Evolutionary conservation across 2,329 filamentous ascomycete genomes (phyloP).

Genomic region (Thelonectria discophora): DNA sequence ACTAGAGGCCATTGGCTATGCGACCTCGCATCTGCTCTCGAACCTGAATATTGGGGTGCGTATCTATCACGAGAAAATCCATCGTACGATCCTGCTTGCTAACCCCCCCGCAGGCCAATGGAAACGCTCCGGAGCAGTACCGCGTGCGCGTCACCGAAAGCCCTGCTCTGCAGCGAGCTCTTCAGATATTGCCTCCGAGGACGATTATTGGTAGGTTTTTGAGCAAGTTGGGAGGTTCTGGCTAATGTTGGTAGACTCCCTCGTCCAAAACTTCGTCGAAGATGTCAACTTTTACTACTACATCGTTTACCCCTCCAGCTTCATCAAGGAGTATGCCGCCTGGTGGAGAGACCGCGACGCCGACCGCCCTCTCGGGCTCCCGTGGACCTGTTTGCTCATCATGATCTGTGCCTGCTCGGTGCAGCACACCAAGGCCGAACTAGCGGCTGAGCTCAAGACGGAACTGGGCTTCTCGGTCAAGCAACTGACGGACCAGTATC

Average conservation of each 20-base stretch:
- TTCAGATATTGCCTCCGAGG: slow-evolving; percentile 45
- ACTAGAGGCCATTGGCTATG: slow-evolving; percentile 49
- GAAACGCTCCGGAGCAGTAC: slow-evolving; percentile 9
- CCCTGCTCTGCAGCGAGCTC: slow-evolving; percentile 44
- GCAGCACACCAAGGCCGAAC: slow-evolving; percentile 46
- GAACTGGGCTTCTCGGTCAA: slow-evolving; percentile 44
- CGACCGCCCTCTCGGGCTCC: slow-evolving; percentile 45
- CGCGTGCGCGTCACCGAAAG: slow-evolving; percentile 32
- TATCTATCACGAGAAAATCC: background rate
- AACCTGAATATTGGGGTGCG: slow-evolving; percentile 42
- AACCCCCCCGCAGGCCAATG: slow-evolving; percentile 21
- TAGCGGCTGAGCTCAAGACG: slow-evolving; percentile 43
- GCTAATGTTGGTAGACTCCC: slow-evolving; percentile 40
- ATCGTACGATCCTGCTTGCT: background rate
- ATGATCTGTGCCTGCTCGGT: slow-evolving; percentile 50
- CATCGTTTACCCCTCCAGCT: slow-evolving; percentile 48
- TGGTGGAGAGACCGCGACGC: slow-evolving; percentile 47
- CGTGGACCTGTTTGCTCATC: slow-evolving; percentile 51
- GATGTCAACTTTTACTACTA: slow-evolving; percentile 53
- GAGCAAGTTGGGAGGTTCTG: too few species aligned
- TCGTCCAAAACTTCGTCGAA: slow-evolving; percentile 51
- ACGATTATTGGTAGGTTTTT: slow-evolving; percentile 47
- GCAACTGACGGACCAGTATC: slow-evolving; percentile 45
- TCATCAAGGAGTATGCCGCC: slow-evolving; percentile 47
- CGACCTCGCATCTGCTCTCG: slow-evolving; percentile 45